Evolutionary conservation across 768 basidiomycete genomes (phyloP).

Genomic region (Boletus huronensis): DNA sequence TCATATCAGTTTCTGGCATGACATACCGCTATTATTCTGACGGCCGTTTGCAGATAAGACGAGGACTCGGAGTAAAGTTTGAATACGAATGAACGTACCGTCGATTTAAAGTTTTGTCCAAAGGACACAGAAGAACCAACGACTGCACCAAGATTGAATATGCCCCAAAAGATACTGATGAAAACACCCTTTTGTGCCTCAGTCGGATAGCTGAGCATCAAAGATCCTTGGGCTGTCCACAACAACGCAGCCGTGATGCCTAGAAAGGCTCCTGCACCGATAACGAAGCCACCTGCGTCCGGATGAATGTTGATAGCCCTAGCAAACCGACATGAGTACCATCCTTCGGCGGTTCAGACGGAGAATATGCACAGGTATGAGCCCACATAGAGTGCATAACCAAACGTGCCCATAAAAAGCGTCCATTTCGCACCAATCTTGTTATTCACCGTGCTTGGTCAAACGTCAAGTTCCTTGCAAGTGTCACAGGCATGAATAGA

Average conservation of each 20-base stretch:
- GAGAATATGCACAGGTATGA: slow-evolving; percentile 55
- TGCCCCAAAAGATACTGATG: slow-evolving; percentile 76
- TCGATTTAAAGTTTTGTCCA: slow-evolving; percentile 64
- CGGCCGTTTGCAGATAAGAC: background rate
- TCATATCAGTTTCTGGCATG: background rate
- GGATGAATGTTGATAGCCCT: slow-evolving; percentile 71
- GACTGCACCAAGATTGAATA: slow-evolving; percentile 79
- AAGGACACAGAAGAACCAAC: slow-evolving; percentile 72
- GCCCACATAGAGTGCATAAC: slow-evolving; percentile 72
- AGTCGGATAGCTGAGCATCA: slow-evolving; percentile 79
- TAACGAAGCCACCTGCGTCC: slow-evolving; percentile 55
- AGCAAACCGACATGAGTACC: slow-evolving; percentile 1
- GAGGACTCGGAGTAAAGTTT: background rate
- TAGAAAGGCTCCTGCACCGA: slow-evolving; percentile 65
- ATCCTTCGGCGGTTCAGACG: background rate
- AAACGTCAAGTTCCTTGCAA: background rate
- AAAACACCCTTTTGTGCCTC: slow-evolving; percentile 70
- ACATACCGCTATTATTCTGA: slow-evolving; percentile 29
- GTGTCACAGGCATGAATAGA: background rate
- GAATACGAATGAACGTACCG: slow-evolving; percentile 35
- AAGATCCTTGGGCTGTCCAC: slow-evolving; percentile 76
- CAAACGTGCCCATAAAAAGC: slow-evolving; percentile 64
- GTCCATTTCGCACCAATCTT: slow-evolving; percentile 68
- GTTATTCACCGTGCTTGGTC: slow-evolving; percentile 69
- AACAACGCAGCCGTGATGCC: slow-evolving; percentile 66